Percentiles rank a stretch among this genome's conserved stretches.
Evolutionary conservation across 2,329 filamentous ascomycete genomes (phyloP).

Genomic region (Paracoccidioides brasiliensis): DNA sequence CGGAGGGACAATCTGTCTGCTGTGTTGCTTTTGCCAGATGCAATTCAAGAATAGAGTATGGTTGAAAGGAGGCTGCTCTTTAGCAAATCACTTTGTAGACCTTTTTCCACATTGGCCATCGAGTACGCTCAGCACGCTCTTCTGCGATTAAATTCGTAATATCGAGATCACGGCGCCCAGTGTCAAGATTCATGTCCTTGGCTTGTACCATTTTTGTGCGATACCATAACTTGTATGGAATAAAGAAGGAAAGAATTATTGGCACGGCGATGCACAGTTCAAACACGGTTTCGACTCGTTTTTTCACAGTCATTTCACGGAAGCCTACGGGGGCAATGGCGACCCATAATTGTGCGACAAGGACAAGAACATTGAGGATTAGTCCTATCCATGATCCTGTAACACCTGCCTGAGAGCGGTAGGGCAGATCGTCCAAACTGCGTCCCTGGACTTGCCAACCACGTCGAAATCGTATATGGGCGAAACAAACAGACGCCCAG

Average conservation of each 20-base stretch:
- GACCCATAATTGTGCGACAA: conserved; percentile 69
- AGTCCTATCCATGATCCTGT: conserved; percentile 51
- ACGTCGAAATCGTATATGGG: conserved; percentile 35
- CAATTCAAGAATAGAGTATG: neutral
- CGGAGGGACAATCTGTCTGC: neutral
- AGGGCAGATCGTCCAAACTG: conserved; percentile 23
- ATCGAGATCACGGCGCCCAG: conserved; percentile 15
- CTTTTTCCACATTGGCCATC: conserved; percentile 67
- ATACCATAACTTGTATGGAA: conserved; percentile 15
- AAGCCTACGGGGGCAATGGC: conserved; percentile 51
- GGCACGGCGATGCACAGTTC: conserved; percentile 33
- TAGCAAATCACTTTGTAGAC: conserved; percentile 62
- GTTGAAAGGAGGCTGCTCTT: neutral
- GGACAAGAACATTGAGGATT: conserved; percentile 49
- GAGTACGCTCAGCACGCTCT: conserved; percentile 58
- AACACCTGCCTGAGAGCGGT: conserved; percentile 36
- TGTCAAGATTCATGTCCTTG: conserved; percentile 15
- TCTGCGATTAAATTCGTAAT: conserved; percentile 64
- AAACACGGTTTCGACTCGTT: conserved; percentile 38
- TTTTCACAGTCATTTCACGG: conserved; percentile 18
- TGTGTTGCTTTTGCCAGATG: neutral
- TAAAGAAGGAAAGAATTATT: conserved; percentile 29
- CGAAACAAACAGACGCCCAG: conserved; percentile 35
- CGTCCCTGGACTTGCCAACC: conserved; percentile 30
- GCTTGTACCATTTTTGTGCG: conserved; percentile 13